Conservation (phyloP, 2,329 filamentous ascomycete genomes). For the Colletotrichum sp. region DNA sequence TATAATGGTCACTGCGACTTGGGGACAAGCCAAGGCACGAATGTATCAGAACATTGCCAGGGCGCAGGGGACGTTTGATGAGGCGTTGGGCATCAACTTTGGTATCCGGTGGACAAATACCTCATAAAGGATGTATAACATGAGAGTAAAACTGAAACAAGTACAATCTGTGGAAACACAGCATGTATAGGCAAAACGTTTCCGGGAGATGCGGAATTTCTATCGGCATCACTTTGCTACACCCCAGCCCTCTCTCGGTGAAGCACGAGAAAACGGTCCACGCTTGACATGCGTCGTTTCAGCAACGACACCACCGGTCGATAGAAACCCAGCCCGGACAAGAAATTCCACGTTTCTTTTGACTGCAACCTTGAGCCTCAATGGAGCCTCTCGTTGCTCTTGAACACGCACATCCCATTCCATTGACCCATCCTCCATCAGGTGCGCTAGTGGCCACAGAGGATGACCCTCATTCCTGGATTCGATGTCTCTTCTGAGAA, state of each 20-base stretch:
- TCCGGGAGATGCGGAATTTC: background rate
- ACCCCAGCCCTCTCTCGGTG: background rate
- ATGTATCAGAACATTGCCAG: background rate
- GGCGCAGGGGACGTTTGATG: background rate
- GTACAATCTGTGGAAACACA: background rate
- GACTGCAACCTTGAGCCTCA: constrained; percentile 1
- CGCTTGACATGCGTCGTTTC: too few species aligned
- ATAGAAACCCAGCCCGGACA: background rate
- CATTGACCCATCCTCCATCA: background rate
- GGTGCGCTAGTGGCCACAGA: constrained; percentile 3
- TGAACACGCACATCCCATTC: background rate
- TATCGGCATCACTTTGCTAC: background rate
- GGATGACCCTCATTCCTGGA: background rate
- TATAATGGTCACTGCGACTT: background rate
- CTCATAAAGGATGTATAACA: background rate
- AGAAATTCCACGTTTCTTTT: background rate
- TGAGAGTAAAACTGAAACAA: background rate
- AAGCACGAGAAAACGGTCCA: background rate
- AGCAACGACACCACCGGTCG: background rate
- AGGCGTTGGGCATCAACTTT: background rate
- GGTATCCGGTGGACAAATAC: background rate
- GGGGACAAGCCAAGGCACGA: background rate
- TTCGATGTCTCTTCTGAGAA: background rate
- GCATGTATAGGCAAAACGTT: background rate
- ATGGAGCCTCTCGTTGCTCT: background rate